Conservation (phyloP, 768 basidiomycete genomes). For the Agrocybe praecox region DNA sequence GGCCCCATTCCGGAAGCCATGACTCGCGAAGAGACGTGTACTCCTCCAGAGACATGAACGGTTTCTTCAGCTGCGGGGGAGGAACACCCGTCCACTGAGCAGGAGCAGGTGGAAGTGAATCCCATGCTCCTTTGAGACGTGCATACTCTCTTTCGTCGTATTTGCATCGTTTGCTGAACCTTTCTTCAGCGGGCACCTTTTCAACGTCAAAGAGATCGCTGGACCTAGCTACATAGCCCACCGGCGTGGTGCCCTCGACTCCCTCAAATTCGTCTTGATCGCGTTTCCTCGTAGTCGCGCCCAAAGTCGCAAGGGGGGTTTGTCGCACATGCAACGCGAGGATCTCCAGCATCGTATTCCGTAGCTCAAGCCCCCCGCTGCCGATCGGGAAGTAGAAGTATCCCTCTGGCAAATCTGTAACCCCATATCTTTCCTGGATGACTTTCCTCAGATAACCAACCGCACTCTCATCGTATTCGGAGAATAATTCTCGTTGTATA, state of each 20-base stretch:
- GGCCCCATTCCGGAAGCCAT: slow-evolving; percentile 23
- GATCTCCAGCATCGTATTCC: slow-evolving; percentile 41
- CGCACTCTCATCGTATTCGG: slow-evolving; percentile 15
- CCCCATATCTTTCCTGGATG: slow-evolving; percentile 33
- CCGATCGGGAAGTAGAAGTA: slow-evolving; percentile 43
- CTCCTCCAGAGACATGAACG: slow-evolving; percentile 31
- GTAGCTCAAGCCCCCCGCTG: slow-evolving; percentile 39
- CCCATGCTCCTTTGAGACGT: slow-evolving; percentile 26
- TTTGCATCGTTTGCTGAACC: slow-evolving; percentile 17
- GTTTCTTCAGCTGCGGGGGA: background rate
- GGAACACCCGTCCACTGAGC: background rate
- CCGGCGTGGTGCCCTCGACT: too few relatives aligned
- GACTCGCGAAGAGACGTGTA: slow-evolving; percentile 23
- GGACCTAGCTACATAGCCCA: background rate
- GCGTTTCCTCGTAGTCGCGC: background rate
- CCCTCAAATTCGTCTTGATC: background rate
- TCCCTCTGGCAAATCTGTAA: slow-evolving; percentile 38
- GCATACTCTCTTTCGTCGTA: slow-evolving; percentile 26
- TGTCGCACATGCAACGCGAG: slow-evolving; percentile 26
- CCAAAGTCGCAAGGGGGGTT: slow-evolving; percentile 9
- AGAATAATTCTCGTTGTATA: slow-evolving; percentile 36
- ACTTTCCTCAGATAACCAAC: slow-evolving; percentile 22
- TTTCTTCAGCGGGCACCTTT: slow-evolving; percentile 20
- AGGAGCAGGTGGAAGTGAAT: slow-evolving; percentile 3
- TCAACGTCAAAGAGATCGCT: slow-evolving; percentile 32